Conservation (phyloP, 768 basidiomycete genomes). For the Paxillus rubicundulus region DNA sequence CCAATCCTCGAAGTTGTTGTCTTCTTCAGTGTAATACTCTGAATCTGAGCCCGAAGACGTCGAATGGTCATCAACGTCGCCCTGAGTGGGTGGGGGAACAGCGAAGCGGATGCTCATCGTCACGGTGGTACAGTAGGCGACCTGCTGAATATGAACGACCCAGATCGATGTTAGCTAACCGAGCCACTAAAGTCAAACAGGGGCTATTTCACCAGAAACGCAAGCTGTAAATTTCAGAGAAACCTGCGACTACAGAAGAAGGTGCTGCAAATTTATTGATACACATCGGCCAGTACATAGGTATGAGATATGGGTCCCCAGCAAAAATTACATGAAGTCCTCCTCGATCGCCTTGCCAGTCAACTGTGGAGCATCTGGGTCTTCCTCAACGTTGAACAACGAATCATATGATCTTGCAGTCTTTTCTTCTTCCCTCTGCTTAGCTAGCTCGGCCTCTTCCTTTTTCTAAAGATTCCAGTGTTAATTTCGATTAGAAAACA, state of each 20-base stretch:
- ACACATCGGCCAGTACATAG: neutral
- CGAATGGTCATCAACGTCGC: conserved; percentile 11
- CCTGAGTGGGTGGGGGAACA: neutral
- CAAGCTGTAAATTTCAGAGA: too few species aligned
- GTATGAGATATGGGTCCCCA: neutral
- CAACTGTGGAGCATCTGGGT: conserved; percentile 49
- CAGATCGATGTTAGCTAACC: neutral
- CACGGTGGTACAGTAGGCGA: conserved; percentile 2
- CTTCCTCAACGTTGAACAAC: conserved; percentile 66
- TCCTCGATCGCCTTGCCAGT: conserved; percentile 79
- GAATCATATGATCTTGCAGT: conserved; percentile 84
- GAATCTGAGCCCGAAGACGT: conserved; percentile 23
- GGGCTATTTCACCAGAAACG: conserved; percentile 1
- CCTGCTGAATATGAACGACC: neutral
- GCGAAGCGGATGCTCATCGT: conserved; percentile 35
- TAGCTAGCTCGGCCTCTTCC: conserved; percentile 71
- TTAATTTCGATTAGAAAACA: neutral
- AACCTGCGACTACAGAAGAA: neutral
- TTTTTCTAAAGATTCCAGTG: conserved; percentile 53
- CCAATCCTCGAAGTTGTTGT: conserved; percentile 81
- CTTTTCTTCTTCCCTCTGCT: conserved; percentile 80
- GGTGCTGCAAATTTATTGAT: neutral
- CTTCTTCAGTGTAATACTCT: conserved; percentile 35
- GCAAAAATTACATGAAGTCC: conserved; percentile 71
- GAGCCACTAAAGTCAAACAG: too few species aligned